Evolutionary conservation across 2,329 filamentous ascomycete genomes (phyloP), one percentile per base, ranked within the genome.

Genomic region (Pyrenophora graminea): DNA sequence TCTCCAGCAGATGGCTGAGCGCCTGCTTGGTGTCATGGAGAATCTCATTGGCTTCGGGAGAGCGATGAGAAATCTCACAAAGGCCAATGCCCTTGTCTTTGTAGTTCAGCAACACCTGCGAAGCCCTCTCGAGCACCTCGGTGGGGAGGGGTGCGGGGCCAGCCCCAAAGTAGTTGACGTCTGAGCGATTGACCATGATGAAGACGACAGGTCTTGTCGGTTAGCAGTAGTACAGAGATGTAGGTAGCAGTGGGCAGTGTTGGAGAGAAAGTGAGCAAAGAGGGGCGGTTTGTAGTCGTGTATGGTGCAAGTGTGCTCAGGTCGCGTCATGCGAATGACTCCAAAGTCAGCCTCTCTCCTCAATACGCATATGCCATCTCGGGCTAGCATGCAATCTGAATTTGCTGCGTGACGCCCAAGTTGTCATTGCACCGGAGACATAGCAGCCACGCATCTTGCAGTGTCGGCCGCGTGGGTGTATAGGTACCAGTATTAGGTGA

Each of bases 51-150:
- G 93, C 93, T 38, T 89, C 82, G 55, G 84, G 80, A 12, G 90
- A 95, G 59, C 93, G 89, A 74, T 97, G 93, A 8, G 89, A 93
- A 72, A 95, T 90, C 75, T 97, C 93, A 57, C 89, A 90, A 37
- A 97, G 82, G 45, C 91, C 91, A 47, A 97, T 81, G 51, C 93
- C 93, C 33, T 85, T 90, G 71, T 84, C 80, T 39, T 93, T 80
- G 79, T 85, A 96, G 79, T 97, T 89, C 59, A 96, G 75, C 4
- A 97, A 85, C 1, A 89, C 89, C 69, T 85, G 73, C 1, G 91
- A 85, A 43, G 90, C 91, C 38, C 80, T 81, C 73, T 94, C 85
- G 42, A 97, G 83, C 18, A 97, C 89, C 3, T 84, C 76, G 10
- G 90, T 95, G 19, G 92, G 92, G 15, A 97, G 82, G 27, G 85